Percentiles rank a stretch among this genome's conserved stretches.
Evolutionary conservation across 345 rosid genomes (phyloP).

Genomic region (Syzygium grande): DNA sequence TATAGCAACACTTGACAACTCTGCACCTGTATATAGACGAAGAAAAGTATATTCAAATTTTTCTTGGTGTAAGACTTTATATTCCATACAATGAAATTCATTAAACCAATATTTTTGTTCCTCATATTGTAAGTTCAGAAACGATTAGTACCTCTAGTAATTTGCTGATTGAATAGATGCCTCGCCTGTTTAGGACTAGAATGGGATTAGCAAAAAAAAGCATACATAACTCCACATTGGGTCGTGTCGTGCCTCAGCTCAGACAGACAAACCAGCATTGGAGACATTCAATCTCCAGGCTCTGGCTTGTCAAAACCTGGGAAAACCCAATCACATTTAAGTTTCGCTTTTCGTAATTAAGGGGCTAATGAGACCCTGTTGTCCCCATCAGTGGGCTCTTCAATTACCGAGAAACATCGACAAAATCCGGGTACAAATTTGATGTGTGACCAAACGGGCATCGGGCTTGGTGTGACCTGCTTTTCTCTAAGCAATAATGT

Average conservation of each 20-base stretch:
- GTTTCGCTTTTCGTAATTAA: not conserved
- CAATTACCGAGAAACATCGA: not conserved
- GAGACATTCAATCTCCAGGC: conserved; percentile 1
- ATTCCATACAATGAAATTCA: not conserved
- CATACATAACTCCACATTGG: not conserved
- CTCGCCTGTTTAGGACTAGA: not conserved
- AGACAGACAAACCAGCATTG: not conserved
- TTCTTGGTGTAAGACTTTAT: not conserved
- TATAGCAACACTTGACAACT: not conserved
- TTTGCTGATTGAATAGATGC: not conserved
- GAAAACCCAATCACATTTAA: not conserved
- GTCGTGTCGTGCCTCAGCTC: not conserved
- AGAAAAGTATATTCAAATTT: not conserved
- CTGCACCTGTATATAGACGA: not conserved
- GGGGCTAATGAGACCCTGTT: not conserved
- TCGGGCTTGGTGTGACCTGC: not conserved
- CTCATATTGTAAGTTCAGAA: not conserved
- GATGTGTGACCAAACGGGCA: not conserved
- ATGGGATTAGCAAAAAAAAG: not conserved
- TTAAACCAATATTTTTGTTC: not conserved
- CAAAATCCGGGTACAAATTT: not conserved
- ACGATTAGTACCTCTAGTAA: not conserved
- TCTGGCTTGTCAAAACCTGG: not conserved
- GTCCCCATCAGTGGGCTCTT: not conserved
- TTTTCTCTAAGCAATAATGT: not conserved